Evolutionary conservation across 306 rosid genomes (phyloP), one percentile per base, ranked within the genome.

Genomic region (Prunus campanulata): DNA sequence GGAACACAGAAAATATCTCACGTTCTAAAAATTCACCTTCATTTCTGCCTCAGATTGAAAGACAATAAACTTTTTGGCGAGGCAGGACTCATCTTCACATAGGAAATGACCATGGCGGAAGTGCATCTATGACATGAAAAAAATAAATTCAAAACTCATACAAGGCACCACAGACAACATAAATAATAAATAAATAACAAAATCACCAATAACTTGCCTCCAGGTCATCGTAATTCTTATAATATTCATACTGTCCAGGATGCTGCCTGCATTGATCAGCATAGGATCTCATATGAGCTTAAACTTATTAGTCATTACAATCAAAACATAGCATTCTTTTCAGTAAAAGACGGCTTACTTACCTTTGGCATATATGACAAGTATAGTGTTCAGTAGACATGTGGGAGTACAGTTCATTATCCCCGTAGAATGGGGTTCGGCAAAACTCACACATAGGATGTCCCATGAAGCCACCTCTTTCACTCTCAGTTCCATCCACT

Each of bases 401-500:
- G 77, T 95, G 99, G 4, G 90, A 70, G 86, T 91, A 95, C 18
- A 92, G 78, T 75, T 95, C 99, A 77, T 95, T 92, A 80, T 95
- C 97, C 72, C 97, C 97, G 66, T 95, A 95, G 83, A 92, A 95
- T 14, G 97, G 93, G 32, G 92, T 85, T 82, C 78, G 77, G 86
- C 99, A 95, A 80, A 87, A 95, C 44, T 92, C 97, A 87, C 99
- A 95, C 90, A 74, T 69, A 68, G 99, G 99, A 84, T 95, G 99
- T 83, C 99, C 99, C 65, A 82, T 86, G 82, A 95, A 95, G 46
- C 99, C 97, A 62, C 99, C 99, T 86, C 99, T 92, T 60, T 92
- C 99, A 71, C 96, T 91, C 93, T 95, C 96, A 80, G 87, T 95
- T 80, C 99, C 99, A 80, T 95, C 99, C 82, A 92, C 97, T 88